Evolutionary conservation across 345 rosid genomes (phyloP).

Genomic region (Capsella bursapastoris): DNA sequence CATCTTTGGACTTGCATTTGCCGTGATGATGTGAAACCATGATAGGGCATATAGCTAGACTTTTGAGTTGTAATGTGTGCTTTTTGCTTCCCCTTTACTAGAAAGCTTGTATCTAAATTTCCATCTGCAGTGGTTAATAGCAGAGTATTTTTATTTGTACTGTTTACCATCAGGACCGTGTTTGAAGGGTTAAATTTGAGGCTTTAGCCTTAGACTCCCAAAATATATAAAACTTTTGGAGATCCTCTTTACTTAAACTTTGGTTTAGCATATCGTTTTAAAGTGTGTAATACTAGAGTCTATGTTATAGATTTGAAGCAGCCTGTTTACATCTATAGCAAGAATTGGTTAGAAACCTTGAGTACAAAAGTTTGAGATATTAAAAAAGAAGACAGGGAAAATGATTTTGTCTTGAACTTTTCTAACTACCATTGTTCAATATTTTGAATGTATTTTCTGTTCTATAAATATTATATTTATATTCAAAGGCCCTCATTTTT

Average conservation of each 20-base stretch:
- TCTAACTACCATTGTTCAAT: neutral
- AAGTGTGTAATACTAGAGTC: neutral
- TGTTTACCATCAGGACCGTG: neutral
- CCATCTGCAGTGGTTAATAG: slow-evolving; percentile 9
- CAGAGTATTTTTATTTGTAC: neutral
- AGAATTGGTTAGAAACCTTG: neutral
- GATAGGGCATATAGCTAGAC: slow-evolving; percentile 21
- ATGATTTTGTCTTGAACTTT: neutral
- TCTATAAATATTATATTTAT: neutral
- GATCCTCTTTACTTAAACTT: neutral
- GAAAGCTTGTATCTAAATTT: slow-evolving; percentile 26
- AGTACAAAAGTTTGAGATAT: neutral
- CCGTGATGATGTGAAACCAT: slow-evolving; percentile 45
- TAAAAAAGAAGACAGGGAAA: too few species aligned
- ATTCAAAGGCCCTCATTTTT: neutral
- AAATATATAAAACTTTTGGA: neutral
- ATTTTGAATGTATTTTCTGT: neutral
- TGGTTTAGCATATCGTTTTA: neutral
- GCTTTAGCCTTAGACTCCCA: neutral
- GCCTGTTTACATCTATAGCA: neutral
- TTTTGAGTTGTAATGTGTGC: slow-evolving; percentile 35
- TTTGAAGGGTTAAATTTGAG: neutral
- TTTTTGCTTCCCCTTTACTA: slow-evolving; percentile 19
- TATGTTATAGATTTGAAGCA: neutral
- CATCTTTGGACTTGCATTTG: slow-evolving; percentile 55